phyloP scores from a whole-genome alignment of 306 rosid genomes.

The Cucurbita moschata region DNA sequence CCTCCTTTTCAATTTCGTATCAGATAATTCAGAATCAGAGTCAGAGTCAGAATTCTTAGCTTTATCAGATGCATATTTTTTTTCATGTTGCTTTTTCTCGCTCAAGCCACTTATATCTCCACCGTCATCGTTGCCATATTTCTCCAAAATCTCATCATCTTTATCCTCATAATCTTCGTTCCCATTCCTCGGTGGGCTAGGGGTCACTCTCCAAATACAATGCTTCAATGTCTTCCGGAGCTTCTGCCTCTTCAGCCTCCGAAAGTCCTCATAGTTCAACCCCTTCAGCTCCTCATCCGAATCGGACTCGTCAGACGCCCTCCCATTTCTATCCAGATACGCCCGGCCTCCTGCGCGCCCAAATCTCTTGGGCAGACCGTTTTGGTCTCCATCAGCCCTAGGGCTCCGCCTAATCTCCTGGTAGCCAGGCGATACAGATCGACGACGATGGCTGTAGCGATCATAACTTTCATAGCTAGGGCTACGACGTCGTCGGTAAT shows the following conservation, averaged over 20 bases:
- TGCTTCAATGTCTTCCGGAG: slow-evolving; percentile 50
- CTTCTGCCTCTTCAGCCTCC: slow-evolving; percentile 78
- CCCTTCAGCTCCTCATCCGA: slow-evolving; percentile 83
- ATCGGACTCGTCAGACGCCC: slow-evolving; percentile 31
- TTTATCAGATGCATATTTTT: slow-evolving; percentile 9
- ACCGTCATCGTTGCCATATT: slow-evolving; percentile 1
- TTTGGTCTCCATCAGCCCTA: slow-evolving; percentile 13
- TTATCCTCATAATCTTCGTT: slow-evolving; percentile 38
- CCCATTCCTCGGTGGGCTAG: slow-evolving; percentile 69
- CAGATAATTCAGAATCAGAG: slow-evolving; percentile 24
- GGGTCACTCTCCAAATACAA: slow-evolving; percentile 75
- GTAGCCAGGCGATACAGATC: slow-evolving; percentile 25
- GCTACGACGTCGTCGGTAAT: slow-evolving; percentile 36
- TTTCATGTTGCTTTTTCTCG: slow-evolving; percentile 17
- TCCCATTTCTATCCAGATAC: slow-evolving; percentile 40
- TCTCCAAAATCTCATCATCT: slow-evolving; percentile 32
- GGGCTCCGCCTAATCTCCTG: slow-evolving; percentile 29
- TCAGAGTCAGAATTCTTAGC: slow-evolving; percentile 17
- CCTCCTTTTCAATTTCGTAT: slow-evolving; percentile 26
- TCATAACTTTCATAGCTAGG: slow-evolving; percentile 62
- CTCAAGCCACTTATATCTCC: slow-evolving; percentile 11
- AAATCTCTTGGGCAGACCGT: slow-evolving; percentile 44
- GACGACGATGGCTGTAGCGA: slow-evolving; percentile 14
- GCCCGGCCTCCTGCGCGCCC: slow-evolving; percentile 30
- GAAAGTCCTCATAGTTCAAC: slow-evolving; percentile 44